phyloP scores from a whole-genome alignment of 768 basidiomycete species.

The Serendipita sp. region DNA sequence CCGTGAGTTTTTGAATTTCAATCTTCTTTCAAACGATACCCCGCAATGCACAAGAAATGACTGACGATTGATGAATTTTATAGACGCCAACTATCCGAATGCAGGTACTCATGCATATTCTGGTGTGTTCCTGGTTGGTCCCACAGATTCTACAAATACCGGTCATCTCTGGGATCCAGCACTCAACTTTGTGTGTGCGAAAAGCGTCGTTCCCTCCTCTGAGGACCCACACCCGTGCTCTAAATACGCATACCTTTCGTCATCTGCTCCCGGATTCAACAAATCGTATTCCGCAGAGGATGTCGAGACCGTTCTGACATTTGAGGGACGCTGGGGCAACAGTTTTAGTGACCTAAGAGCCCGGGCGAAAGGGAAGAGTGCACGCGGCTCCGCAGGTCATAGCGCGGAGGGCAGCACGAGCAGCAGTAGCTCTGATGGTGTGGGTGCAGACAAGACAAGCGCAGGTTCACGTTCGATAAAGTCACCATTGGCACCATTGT shows the following conservation, averaged over 20 bases:
- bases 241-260: slow-evolving; percentile 2
- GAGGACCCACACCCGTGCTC: not conserved
- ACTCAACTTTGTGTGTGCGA: slow-evolving; percentile 9
- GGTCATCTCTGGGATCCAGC: slow-evolving; percentile 10
- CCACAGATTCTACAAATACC: slow-evolving; percentile 6
- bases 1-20: not conserved
- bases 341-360: not conserved
- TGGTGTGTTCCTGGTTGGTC: slow-evolving; percentile 8
- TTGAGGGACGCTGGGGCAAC: not conserved
- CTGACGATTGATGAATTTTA: not conserved
- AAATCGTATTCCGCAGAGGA: not conserved
- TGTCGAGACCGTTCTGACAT: not conserved
- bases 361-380: not conserved
- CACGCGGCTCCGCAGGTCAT: not conserved
- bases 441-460: not conserved
- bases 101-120: slow-evolving; percentile 8
- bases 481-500: not conserved
- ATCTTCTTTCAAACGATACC: too few relatives aligned
- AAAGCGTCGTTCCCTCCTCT: not conserved
- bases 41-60: too few relatives aligned
- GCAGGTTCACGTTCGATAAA: slow-evolving; percentile 1
- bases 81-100: slow-evolving; percentile 10
- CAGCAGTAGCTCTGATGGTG: too few relatives aligned
- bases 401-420: too few relatives aligned
- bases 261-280: slow-evolving; percentile 1